Percentiles rank a stretch among this genome's conserved stretches.
Conservation (phyloP, 495 filamentous ascomycete species). For the Penicillium cataractarum region DNA sequence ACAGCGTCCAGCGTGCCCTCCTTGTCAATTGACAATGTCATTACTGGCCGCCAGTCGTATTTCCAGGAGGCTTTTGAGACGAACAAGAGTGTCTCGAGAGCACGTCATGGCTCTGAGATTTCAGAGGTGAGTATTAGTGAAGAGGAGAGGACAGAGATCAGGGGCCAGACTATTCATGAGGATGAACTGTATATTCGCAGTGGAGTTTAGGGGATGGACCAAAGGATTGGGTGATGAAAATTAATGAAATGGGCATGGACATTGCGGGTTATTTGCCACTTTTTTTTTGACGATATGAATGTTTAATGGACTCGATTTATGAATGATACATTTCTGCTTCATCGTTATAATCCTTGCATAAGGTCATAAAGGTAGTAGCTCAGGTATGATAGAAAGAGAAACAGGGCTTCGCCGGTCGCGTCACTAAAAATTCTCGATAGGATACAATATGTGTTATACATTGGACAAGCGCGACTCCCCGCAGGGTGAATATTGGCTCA, state of each 20-base stretch:
- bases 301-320: neutral
- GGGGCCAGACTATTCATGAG: conserved; percentile 20
- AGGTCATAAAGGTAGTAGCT: neutral
- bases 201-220: neutral
- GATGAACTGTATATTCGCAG: conserved; percentile 14
- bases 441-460: neutral
- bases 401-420: too few species aligned
- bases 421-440: neutral
- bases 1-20: conserved; percentile 17
- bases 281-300: neutral
- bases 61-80: conserved; percentile 17
- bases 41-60: conserved; percentile 14
- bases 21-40: conserved; percentile 27
- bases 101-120: conserved; percentile 22
- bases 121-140: conserved; percentile 16
- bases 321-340: neutral
- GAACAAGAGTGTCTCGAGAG: neutral
- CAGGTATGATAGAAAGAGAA: too few species aligned
- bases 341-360: neutral
- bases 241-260: neutral
- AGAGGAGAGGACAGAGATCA: conserved; percentile 7
- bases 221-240: neutral
- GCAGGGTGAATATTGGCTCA: neutral
- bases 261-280: neutral
- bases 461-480: neutral